Base-by-base conservation (phyloP, 2,329 filamentous ascomycete species). In the Fusarium secorum region DNA sequence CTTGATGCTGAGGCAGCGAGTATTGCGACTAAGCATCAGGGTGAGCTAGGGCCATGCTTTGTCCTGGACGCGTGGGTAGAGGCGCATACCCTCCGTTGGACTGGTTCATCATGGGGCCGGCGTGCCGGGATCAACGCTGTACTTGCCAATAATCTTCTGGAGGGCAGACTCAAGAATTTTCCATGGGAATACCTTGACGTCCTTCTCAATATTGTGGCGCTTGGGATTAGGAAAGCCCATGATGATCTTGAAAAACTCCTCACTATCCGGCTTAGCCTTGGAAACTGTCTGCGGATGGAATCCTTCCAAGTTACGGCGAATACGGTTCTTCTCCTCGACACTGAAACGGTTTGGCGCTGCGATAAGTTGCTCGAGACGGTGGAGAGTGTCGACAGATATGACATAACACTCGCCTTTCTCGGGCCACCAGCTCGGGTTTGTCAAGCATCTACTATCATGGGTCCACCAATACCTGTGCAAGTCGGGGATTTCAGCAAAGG, bases 101-200 rank as follows among this genome's bases (percentile, higher is more conserved):
- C 5, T 84, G 80, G 3, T 81, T 81, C 69, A 85, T 77, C 72
- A 86, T 77, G 66, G 80, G 83, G 38, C 78, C 64, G 6, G 79
- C 79, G 70, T 80, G 67, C 80, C 80, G 3, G 83, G 83, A 68
- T 79, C 85, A n/a, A 85, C 85, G 76, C 85, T 87, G 79, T 98
- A 99, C 91, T 99, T 99, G 77, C 93, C 91, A 79, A 99, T 97
- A 77, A 99, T 98, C 85, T 99, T 99, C 87, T 97, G 97, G 72
- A 99, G 86, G 0, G 96, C 95, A 66, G 90, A 88, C 52, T 89
- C 88, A 46, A 99, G 86, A 66, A 96, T 93, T 81, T 94, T 96
- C 96, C 96, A 99, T 8, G 94, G 92, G 78, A 98, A 99, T 17
- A 98, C 96, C 83, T 99, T 99, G 78, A 99, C 95, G 77, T 98